Evolutionary conservation across 2,329 filamentous ascomycete species (phyloP), one percentile per base, ranked within the genome.

Genomic region (Lachnellula arida): DNA sequence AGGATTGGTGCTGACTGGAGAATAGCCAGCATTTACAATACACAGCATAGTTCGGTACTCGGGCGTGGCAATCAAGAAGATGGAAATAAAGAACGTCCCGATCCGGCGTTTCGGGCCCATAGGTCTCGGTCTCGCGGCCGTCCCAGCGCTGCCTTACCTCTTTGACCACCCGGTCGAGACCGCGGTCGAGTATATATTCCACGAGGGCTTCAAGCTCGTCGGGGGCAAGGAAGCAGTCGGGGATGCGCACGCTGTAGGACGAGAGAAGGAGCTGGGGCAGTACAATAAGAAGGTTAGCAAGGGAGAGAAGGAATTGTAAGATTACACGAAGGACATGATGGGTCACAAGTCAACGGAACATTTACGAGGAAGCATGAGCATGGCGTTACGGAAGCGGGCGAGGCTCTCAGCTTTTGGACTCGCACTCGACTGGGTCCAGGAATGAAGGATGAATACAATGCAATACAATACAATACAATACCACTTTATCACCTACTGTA

Each of bases 111-210:
- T 89, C 87, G 88, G 82, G 0, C 94, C 94, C 0, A 96, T 99
- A 57, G 94, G 94, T 2, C 81, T 96, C 65, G 84, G 91, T 2
- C 70, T 91, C 35, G 75, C 85, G 0, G 78, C 90, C 8, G 91
- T 97, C 8, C 93, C 92, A 0, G 88, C 92, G 71, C 72, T 97
- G 55, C 93, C 92, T 0, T 85, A 80, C 56, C 74, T 96, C 54
- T 97, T 97, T 65, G 92, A 99, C 68, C 81, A 96, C 71, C 93
- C 94, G 0, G 91, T 99, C 6, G 94, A 97, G 74, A 81, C 91
- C 60, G 91, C 89, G 0, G 90, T 96, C 0, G 92, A 97, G 68
- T 97, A 87, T 87, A 72, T 81, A 2, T 97, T 97, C 75, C 89
- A 96, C 67, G 89, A 86, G 65, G 88, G 81, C 0, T 94, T 97